phyloP scores from a whole-genome alignment of 1,139 yeast genomes.

The Chernovozyma aurita region DNA sequence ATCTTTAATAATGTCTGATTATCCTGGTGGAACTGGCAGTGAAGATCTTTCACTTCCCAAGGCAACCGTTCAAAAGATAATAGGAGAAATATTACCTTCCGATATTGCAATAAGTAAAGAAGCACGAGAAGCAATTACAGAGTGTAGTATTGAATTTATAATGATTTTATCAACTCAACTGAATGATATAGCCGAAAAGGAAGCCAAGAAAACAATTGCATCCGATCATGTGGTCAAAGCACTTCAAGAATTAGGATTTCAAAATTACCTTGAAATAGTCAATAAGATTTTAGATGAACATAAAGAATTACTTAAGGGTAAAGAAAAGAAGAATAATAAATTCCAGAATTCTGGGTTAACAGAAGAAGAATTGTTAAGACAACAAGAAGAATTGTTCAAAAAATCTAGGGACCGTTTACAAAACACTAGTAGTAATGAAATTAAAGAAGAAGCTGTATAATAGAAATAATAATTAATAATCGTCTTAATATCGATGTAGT shows the following conservation, averaged over 20 bases:
- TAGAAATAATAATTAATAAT: conserved; percentile 2
- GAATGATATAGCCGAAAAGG: conserved; percentile 94
- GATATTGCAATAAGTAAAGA: conserved; percentile 89
- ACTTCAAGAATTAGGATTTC: conserved; percentile 80
- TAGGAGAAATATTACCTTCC: conserved; percentile 81
- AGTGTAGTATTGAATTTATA: conserved; percentile 92
- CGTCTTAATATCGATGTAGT: no score
- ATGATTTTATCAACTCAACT: conserved; percentile 93
- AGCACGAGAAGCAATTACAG: conserved; percentile 92
- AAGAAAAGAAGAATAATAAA: conserved; percentile 89
- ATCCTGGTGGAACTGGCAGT: conserved; percentile 27
- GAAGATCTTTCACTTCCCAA: conserved; percentile 48
- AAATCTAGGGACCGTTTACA: conserved; percentile 79
- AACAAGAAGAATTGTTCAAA: conserved; percentile 90
- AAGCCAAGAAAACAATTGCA: conserved; percentile 93
- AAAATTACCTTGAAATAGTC: conserved; percentile 76
- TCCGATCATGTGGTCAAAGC: conserved; percentile 95
- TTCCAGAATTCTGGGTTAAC: conserved; percentile 88
- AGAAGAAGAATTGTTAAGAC: conserved; percentile 86
- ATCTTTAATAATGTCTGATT: conserved; percentile 30
- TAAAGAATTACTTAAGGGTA: conserved; percentile 80
- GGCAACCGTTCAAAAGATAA: conserved; percentile 94
- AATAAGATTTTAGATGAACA: conserved; percentile 81
- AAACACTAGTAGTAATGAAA: conserved; percentile 13
- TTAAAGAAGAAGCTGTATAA: conserved; percentile 6